These are phyloP conservation scores for Hypoxylon lienhwacheense DNA, from an alignment of 495 filamentous ascomycete genomes.

Conservation along the genomic window DNA sequence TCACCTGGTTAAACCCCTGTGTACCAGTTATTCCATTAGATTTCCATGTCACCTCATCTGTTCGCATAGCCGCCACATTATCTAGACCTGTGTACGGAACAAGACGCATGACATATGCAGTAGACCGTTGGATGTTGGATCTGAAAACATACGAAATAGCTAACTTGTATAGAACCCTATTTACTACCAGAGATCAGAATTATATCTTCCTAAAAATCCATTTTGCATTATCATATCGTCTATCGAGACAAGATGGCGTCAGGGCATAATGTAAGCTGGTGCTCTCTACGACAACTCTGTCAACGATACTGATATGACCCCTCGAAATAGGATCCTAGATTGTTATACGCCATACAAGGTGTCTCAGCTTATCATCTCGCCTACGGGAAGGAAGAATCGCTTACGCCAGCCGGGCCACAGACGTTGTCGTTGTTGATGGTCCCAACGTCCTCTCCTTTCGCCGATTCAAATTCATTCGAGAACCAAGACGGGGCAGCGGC, in stretches of 20 bases:
- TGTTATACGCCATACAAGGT: slow-evolving; percentile 81
- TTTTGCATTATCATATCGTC: background rate
- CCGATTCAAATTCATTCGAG: slow-evolving; percentile 58
- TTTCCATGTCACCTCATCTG: background rate
- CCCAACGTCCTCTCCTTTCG: slow-evolving; percentile 73
- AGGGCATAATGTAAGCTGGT: slow-evolving; percentile 53
- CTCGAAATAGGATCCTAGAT: slow-evolving; percentile 64
- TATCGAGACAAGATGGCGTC: slow-evolving; percentile 48
- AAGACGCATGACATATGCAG: slow-evolving; percentile 10
- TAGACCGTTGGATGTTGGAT: no score
- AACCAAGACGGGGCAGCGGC: slow-evolving; percentile 63
- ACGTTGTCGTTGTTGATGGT: slow-evolving; percentile 93
- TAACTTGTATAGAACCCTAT: slow-evolving; percentile 1
- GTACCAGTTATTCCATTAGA: slow-evolving; percentile 3
- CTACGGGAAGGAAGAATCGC: slow-evolving; percentile 77
- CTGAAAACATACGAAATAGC: no score
- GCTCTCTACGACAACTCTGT: slow-evolving; percentile 9
- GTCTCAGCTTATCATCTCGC: slow-evolving; percentile 86
- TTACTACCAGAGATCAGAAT: slow-evolving; percentile 1
- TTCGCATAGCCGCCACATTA: slow-evolving; percentile 12
- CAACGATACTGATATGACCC: slow-evolving; percentile 12
- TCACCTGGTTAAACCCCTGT: no score
- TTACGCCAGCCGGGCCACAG: slow-evolving; percentile 84
- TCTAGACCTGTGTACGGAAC: slow-evolving; percentile 6
- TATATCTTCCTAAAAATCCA: slow-evolving; percentile 5